Evolutionary conservation across 148 eudicot genomes (phyloP).

Genomic region (Euryodendron excelsum): DNA sequence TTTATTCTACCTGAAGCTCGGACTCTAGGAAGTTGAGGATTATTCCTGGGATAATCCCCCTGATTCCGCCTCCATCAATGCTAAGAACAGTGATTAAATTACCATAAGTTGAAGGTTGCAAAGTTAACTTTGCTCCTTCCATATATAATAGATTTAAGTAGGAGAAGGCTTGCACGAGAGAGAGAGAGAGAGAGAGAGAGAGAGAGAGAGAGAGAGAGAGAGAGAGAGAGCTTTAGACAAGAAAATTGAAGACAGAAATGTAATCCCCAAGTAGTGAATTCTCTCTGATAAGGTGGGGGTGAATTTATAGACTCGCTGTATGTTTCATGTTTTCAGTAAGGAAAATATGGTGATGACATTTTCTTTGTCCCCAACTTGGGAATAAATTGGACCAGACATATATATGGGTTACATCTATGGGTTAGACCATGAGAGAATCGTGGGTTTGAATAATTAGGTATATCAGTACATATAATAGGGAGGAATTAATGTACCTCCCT

Average conservation of each 20-base stretch:
- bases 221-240: background rate
- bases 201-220: background rate
- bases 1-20: slow-evolving; percentile 30
- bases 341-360: background rate
- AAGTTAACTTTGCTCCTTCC: background rate
- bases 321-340: background rate
- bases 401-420: no score
- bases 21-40: slow-evolving; percentile 30
- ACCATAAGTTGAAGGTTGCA: background rate
- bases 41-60: slow-evolving; percentile 33
- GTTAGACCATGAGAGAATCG: background rate
- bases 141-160: background rate
- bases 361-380: background rate
- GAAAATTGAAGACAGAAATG: background rate
- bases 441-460: background rate
- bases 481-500: no score
- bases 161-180: background rate
- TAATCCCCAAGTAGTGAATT: no score
- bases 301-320: background rate
- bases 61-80: slow-evolving; percentile 43
- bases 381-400: no score
- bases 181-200: background rate
- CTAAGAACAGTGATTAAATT: slow-evolving; percentile 32
- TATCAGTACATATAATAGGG: no score
- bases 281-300: background rate